phyloP scores from a whole-genome alignment of 2,329 filamentous ascomycete species.

The Fusarium papillatum region DNA sequence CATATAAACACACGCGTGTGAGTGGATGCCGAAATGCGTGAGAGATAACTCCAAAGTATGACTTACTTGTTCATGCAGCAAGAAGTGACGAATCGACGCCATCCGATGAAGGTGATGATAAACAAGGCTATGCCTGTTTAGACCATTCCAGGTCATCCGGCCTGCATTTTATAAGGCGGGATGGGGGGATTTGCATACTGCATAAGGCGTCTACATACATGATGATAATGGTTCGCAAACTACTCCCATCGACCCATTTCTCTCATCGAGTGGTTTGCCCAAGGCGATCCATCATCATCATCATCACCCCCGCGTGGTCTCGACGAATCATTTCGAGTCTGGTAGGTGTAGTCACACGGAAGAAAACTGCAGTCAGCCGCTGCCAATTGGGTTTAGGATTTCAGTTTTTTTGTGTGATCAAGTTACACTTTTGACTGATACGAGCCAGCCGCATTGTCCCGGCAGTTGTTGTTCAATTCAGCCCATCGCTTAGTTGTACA shows the following conservation, averaged over 20 bases:
- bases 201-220: slow-evolving; percentile 27
- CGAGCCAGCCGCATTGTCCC: not conserved
- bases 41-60: slow-evolving; percentile 25
- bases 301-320: slow-evolving; percentile 15
- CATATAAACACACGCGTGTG: not conserved
- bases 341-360: not conserved
- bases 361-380: not conserved
- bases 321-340: not conserved
- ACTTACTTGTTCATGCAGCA: slow-evolving; percentile 29
- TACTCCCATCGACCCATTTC: slow-evolving; percentile 1
- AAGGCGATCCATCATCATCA: slow-evolving; percentile 14
- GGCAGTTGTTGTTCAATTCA: not conserved
- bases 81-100: slow-evolving; percentile 13
- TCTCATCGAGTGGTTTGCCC: slow-evolving; percentile 21
- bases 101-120: slow-evolving; percentile 10
- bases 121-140: slow-evolving; percentile 33
- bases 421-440: not conserved
- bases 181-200: not conserved
- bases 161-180: slow-evolving; percentile 3
- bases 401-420: not conserved
- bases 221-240: slow-evolving; percentile 32
- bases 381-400: not conserved
- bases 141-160: slow-evolving; percentile 21
- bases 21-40: not conserved
- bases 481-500: not conserved